Percentiles rank a stretch among this genome's conserved stretches.
Evolutionary conservation across 768 basidiomycete genomes (phyloP).

Genomic region (Kwoniella botswanensis): DNA sequence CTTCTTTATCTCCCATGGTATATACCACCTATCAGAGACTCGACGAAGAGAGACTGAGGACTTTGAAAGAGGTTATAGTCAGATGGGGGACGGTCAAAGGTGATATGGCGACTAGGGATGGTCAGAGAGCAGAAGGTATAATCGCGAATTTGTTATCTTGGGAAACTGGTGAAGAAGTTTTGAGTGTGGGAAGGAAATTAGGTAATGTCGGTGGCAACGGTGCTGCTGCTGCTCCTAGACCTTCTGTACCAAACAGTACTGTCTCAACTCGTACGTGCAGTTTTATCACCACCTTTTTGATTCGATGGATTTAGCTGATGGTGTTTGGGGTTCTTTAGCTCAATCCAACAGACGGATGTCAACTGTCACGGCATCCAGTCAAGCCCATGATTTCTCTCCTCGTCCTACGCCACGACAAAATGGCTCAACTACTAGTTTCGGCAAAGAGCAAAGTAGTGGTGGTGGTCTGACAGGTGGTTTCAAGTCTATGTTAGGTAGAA

Average conservation of each 20-base stretch:
- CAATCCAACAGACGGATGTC: constrained; percentile 36
- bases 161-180: constrained; percentile 55
- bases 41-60: constrained; percentile 50
- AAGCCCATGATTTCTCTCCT: constrained; percentile 42
- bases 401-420: constrained; percentile 38
- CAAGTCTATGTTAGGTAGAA: constrained; percentile 46
- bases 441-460: constrained; percentile 15
- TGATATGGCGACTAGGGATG: constrained; percentile 50
- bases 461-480: constrained; percentile 40
- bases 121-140: constrained; percentile 51
- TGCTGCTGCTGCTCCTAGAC: constrained; percentile 11
- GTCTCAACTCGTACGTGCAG: constrained; percentile 39
- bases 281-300: background rate
- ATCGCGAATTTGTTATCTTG: constrained; percentile 50
- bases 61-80: constrained; percentile 55
- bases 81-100: constrained; percentile 55
- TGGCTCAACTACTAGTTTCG: constrained; percentile 34
- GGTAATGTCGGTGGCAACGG: constrained; percentile 34
- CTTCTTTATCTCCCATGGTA: constrained; percentile 51
- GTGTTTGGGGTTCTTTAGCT: constrained; percentile 14
- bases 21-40: constrained; percentile 53
- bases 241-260: constrained; percentile 18
- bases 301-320: background rate
- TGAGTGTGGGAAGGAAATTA: constrained; percentile 41
- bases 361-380: constrained; percentile 23